Percentiles rank a stretch among this genome's conserved stretches.
Conservation (phyloP, 768 basidiomycete genomes). For the Pulveroboletus sp. region DNA sequence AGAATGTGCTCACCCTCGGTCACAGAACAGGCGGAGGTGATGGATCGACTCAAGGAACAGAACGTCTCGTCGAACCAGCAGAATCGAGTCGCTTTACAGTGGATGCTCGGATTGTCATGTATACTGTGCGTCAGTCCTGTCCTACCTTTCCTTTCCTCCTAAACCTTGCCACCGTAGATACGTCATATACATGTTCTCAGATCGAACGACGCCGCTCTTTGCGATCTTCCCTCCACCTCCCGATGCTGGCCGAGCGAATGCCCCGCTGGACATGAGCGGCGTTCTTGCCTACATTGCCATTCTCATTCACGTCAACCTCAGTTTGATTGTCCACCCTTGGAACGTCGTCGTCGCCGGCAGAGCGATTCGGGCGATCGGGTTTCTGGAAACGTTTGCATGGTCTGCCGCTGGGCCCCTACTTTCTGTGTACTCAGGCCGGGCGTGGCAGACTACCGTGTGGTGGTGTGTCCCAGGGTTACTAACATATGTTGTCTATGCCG, state of each 20-base stretch:
- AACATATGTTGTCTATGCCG: constrained; percentile 42
- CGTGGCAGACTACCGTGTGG: constrained; percentile 54
- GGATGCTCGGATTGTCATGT: constrained; percentile 41
- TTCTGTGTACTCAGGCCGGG: constrained; percentile 41
- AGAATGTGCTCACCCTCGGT: not conserved
- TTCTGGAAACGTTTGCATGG: constrained; percentile 31
- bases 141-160: constrained; percentile 1
- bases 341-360: constrained; percentile 25
- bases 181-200: constrained; percentile 41
- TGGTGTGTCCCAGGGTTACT: constrained; percentile 44
- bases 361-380: constrained; percentile 30
- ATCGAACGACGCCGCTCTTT: constrained; percentile 46
- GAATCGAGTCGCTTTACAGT: constrained; percentile 37
- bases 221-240: constrained; percentile 36
- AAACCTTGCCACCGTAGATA: constrained; percentile 34
- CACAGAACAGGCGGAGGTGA: constrained; percentile 58
- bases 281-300: constrained; percentile 46
- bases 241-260: constrained; percentile 6
- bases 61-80: constrained; percentile 40
- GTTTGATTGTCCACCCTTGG: constrained; percentile 38
- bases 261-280: constrained; percentile 42
- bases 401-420: constrained; percentile 47
- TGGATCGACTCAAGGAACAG: constrained; percentile 43
- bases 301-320: constrained; percentile 47
- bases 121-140: constrained; percentile 38